Evolutionary conservation across 495 filamentous ascomycete species (phyloP).

Genomic region (Aspergillus funiculosus): DNA sequence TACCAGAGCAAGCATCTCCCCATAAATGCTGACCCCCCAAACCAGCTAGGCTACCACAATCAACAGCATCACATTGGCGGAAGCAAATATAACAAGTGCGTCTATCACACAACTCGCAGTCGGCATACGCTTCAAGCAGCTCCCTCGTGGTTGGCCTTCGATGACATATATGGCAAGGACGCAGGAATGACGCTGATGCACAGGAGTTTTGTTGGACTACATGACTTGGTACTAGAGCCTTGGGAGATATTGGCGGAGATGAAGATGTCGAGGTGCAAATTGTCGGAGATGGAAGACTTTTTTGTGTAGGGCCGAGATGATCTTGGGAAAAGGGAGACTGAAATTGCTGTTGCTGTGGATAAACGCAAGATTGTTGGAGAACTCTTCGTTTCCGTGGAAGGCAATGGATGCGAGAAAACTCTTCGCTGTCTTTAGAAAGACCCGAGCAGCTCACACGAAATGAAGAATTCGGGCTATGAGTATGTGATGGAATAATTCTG

Average conservation of each 20-base stretch:
- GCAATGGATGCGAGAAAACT: conserved; percentile 25
- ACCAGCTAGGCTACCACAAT: conserved; percentile 21
- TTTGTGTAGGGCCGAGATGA: conserved; percentile 8
- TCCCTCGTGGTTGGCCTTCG: conserved; percentile 42
- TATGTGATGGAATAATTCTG: conserved; percentile 11
- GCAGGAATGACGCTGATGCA: conserved; percentile 29
- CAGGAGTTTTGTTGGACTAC: conserved; percentile 19
- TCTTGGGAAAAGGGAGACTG: conserved; percentile 8
- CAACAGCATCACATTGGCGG: conserved; percentile 38
- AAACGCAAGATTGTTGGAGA: conserved; percentile 21
- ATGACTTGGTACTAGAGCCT: conserved; percentile 26
- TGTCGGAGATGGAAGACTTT: conserved; percentile 23
- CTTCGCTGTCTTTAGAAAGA: conserved; percentile 16
- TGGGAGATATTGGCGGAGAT: conserved; percentile 36
- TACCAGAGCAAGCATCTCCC: conserved; percentile 6
- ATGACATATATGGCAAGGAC: conserved; percentile 49
- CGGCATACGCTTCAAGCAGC: conserved; percentile 45
- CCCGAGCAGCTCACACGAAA: conserved; percentile 22
- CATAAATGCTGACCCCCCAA: not conserved
- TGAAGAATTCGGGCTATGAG: conserved; percentile 11
- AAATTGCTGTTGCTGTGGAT: conserved; percentile 4
- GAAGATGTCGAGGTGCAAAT: conserved; percentile 20
- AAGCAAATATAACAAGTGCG: conserved; percentile 51
- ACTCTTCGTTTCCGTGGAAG: conserved; percentile 35
- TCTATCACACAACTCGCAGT: conserved; percentile 45